Base-by-base conservation (phyloP, 2,329 filamentous ascomycete genomes). In the Aspergillus ochraceus region DNA sequence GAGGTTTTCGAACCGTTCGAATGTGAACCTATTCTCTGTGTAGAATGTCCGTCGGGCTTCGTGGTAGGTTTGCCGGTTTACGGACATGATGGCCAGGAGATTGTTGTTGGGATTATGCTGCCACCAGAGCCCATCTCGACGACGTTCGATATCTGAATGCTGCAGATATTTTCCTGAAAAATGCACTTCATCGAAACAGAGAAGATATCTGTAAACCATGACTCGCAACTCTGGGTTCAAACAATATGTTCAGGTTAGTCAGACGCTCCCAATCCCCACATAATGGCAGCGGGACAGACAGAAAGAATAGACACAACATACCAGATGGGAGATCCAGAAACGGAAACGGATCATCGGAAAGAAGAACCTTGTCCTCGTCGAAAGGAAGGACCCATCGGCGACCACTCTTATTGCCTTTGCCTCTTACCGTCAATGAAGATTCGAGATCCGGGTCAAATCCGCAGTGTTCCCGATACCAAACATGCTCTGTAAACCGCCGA, bases 41-140 rank as follows among this genome's bases (percentile, higher is more conserved):
- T 60, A 58, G 17, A 58, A 60, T 20, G 47, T 14, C 14, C 14
- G 46, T 2, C 58, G 54, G 8, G 54, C 51, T 26, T 60, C 59
- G 1, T 60, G 6, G 26, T 57, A 52, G 3, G 55, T 19, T 10
- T 58, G 55, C 1, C 39, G 55, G 20, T 26, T 60, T 12, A 39
- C 47, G 14, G 46, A 8, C 36, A 58, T 22, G 6, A 60, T n/a
- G 17, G 52, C 51, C 6, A 60, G 52, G 4, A 20, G 39, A 9
- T 60, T 58, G 3, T 20, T 39, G 12, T n/a, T 3, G n/a, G 51
- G 52, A 30, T 57, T 57, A 53, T 60, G 26, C 12, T 60, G 54
- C 10, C 52, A 52, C 51, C 46, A 49, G 51, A 52, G 14, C 11
- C 55, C 50, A 32, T 36, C 49, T 9, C 6, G 2, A 3, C 17